Percentiles rank a stretch among this genome's conserved stretches.
Evolutionary conservation across 768 basidiomycete species (phyloP).

Genomic region (Mycena kentingensis): DNA sequence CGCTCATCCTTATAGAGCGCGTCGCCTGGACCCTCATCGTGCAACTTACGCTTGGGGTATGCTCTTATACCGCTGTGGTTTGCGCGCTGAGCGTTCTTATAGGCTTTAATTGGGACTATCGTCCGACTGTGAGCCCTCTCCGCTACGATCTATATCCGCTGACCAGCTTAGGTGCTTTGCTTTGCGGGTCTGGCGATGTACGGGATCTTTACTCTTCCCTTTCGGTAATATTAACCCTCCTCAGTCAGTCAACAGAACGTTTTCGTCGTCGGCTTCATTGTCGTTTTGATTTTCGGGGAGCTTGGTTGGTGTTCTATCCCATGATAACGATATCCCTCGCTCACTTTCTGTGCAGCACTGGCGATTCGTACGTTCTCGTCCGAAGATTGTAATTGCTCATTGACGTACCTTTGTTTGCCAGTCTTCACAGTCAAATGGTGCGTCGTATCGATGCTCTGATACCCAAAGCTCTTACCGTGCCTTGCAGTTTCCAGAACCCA

Average conservation of each 20-base stretch:
- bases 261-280: slow-evolving; percentile 46
- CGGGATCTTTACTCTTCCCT: slow-evolving; percentile 12
- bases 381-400: background rate
- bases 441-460: slow-evolving; percentile 9
- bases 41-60: slow-evolving; percentile 39
- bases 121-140: slow-evolving; percentile 51
- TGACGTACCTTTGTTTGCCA: slow-evolving; percentile 21
- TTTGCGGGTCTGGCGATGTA: slow-evolving; percentile 66
- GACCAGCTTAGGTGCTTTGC: slow-evolving; percentile 58
- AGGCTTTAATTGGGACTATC: slow-evolving; percentile 52
- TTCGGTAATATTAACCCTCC: background rate
- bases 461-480: background rate
- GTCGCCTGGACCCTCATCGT: slow-evolving; percentile 47
- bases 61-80: background rate
- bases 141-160: background rate
- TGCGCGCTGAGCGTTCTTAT: slow-evolving; percentile 15
- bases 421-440: slow-evolving; percentile 51
- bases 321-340: background rate
- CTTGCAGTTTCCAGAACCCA: slow-evolving; percentile 36
- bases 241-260: slow-evolving; percentile 59
- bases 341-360: slow-evolving; percentile 33
- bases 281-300: slow-evolving; percentile 47
- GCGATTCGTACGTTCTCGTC: slow-evolving; percentile 36
- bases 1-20: slow-evolving; percentile 29
- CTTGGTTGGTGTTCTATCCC: slow-evolving; percentile 37